Evolutionary conservation across 202 grass and related monocot genomes (phyloP), one percentile per base, ranked within the genome.

Genomic region (Cymbopogon flexuosus): DNA sequence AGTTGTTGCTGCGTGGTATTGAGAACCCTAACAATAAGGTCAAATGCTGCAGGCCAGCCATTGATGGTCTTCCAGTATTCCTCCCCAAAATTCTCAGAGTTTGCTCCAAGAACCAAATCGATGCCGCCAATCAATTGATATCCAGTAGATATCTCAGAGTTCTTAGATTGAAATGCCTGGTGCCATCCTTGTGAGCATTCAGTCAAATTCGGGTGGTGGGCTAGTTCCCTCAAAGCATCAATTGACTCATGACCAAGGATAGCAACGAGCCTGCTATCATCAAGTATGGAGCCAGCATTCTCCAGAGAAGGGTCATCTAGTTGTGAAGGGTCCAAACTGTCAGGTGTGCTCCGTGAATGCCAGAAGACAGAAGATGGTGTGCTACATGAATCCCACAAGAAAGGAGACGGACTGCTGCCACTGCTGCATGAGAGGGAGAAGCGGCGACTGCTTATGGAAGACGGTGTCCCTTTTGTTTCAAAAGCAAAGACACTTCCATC

Each of bases 361-460:
- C 69, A 63, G 14, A 51, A 36, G n/a, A 74, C 51, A 16, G 70
- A 82, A 40, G 77, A 77, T 62, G 57, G 73, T 33, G 58, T 45
- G 39, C 74, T 77, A 40, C 13, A 13, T 12, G 77, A 79, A 35
- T 68, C 30, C 62, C 43, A 49, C 15, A 79, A 37, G 11, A 36
- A 37, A 79, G n/a, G 46, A 51, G 70, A 40, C 8, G 21, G 61
- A 4, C 19, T 83, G 31, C 80, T 65, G 31, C 21, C 61, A 19
- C 79, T 82, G 70, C 80, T 24, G 7, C 30, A 52, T 19, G 70
- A 65, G 27, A 81, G 59, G 62, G 76, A 79, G 76, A 54, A 8
- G 19, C 18, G 13, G 2, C 31, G 46, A 68, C 61, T 52, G 43
- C 61, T 40, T 56, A 10, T 49, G 30, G 29, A 52, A 15, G 5